Base-by-base conservation (phyloP, 352 stramenopile species). In the Phytophthora tentaculata region DNA sequence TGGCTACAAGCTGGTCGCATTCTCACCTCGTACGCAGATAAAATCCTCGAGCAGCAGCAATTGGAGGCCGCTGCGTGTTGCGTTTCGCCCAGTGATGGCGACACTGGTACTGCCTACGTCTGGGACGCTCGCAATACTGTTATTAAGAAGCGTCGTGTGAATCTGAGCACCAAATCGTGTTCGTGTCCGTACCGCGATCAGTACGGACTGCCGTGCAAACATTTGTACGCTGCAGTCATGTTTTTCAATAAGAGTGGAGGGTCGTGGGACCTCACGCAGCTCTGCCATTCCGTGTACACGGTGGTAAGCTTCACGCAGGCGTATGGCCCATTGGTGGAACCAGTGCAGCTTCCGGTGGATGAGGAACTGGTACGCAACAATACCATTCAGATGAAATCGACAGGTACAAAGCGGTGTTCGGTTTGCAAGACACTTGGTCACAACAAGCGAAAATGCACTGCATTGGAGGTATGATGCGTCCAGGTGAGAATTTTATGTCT, bases 311-410 rank as follows among this genome's bases (percentile, higher is more conserved):
- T 81, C 58, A 35, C 48, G 12, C 62, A 78, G 24, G 67, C 74
- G 28, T 81, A 80, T 22, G 54, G 71, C 1, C 53, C 74, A 5
- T 28, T 65, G 41, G 64, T 66, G 24, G 67, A 75, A 51, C 58
- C 76, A 22, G 64, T 79, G 48, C 61, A 84, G 37, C 71, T 84
- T 24, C 76, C 76, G 2, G 71, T 81, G 32, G 76, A 84, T 44
- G 76, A 84, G 19, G 76, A 84, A 49, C 71, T 84, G n/a, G 69
- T 77, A 24, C 68, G 71, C 29, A 83, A 84, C 32, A 17, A 63
- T 32, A n/a, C 61, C 2, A 77, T 84, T 49, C 67, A 81, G 28
- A 73, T 81, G 62, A 74, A 71, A 35, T 50, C 65, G 16, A 55
- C 65, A 26, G 67, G 54, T 1, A 61, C 49, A 1, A 84, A 83